Evolutionary conservation across 192 early-diverging fungal species (phyloP), one percentile per base, ranked within the genome.

Genomic region (Backusella australiensis): DNA sequence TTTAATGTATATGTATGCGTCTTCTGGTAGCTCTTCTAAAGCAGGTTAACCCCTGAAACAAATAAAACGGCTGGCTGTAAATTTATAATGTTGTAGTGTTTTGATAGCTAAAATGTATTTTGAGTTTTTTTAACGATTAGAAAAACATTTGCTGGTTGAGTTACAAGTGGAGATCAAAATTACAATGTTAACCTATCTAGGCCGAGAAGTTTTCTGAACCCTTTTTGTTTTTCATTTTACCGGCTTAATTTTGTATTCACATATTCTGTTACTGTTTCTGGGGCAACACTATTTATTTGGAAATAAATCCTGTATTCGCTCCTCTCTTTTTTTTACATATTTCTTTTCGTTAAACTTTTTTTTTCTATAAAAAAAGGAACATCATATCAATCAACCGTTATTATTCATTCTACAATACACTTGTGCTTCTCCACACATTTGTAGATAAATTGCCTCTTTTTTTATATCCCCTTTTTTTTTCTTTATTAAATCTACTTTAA

Each of bases 201-300:
- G 23, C 56, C 26, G 53, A 59, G 53, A 59, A 59, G 53, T 59
- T 59, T 23, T 59, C 53, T 63, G 26, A 29, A 63, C 56, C 56
- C 21, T 63, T 63, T 63, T 63, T 17, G 4, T 44, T 63, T 63
- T 63, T 63, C 56, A 63, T 63, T 63, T 63, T 63, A 63, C 56
- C 23, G 23, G 56, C 56, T 59, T 59, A 29, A 63, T 63, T 63
- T 63, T 63, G 21, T 63, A 26, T 49, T 49, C 56, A 63, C 56
- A 63, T 63, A 63, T 63, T 63, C 56, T 63, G 56, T 63, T 63
- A 63, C 56, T 63, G 56, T 63, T 63, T 63, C 56, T 63, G 56
- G 56, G 23, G 56, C 26, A 3, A 63, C 56, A 29, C 56, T 29
- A 63, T 63, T 29, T 63, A 63, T 63, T 63, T 63, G n/a, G 26